A percentile compares a stretch with the other conserved stretches of the same genome.
phyloP scores from a whole-genome alignment of 2,329 filamentous ascomycete genomes.

The Scedosporium minutisporum region DNA sequence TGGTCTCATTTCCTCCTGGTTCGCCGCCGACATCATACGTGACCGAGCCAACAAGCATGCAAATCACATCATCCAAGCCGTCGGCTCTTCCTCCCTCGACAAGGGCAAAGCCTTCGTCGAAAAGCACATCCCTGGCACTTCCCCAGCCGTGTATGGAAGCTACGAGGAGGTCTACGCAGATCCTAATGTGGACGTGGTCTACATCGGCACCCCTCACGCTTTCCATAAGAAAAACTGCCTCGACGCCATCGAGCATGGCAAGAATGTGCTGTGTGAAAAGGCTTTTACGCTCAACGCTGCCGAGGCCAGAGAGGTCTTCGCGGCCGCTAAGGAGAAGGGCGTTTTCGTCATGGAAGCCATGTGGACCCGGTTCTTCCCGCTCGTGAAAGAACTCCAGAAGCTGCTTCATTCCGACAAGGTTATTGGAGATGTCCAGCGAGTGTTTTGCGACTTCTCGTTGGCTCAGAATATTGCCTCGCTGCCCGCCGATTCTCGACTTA shows the following conservation, averaged over 20 bases:
- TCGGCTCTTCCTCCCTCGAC: constrained; percentile 28
- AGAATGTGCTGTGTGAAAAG: constrained; percentile 36
- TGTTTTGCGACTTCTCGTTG: constrained; percentile 29
- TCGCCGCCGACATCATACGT: constrained; percentile 30
- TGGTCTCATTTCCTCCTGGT: constrained; percentile 35
- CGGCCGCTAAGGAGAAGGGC: constrained; percentile 25
- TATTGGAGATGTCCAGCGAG: constrained; percentile 27
- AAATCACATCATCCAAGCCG: constrained; percentile 30
- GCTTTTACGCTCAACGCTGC: constrained; percentile 29
- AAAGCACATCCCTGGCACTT: constrained; percentile 17
- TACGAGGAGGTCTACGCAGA: constrained; percentile 31
- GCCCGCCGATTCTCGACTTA: constrained; percentile 21
- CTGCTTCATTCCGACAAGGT: constrained; percentile 27
- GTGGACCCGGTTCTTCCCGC: constrained; percentile 33
- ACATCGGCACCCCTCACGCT: constrained; percentile 34
- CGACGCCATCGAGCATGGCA: constrained; percentile 30
- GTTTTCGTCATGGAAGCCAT: constrained; percentile 37
- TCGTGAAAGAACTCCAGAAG: constrained; percentile 23
- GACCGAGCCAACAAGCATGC: constrained; percentile 23
- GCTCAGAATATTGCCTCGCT: constrained; percentile 23
- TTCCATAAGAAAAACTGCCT: constrained; percentile 34
- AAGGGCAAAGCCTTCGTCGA: constrained; percentile 28
- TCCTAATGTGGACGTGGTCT: constrained; percentile 31
- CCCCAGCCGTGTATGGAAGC: constrained; percentile 25
- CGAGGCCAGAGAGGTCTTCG: constrained; percentile 29